phyloP scores from a whole-genome alignment of 164 flowering plant genomes.

The Magnolia officinalis region DNA sequence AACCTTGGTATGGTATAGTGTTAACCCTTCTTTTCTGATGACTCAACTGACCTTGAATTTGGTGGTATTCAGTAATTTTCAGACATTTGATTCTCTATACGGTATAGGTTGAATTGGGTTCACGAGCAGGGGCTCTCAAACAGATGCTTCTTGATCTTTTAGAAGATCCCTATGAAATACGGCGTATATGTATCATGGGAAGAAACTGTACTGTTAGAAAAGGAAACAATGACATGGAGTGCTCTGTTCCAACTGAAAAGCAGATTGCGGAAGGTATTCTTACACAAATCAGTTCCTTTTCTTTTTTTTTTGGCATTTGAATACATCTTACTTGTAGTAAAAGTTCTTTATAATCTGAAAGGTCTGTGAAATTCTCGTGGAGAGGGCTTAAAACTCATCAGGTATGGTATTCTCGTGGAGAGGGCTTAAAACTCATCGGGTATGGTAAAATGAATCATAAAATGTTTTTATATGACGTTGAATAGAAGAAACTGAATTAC shows the following conservation, averaged over 20 bases:
- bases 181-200: slow-evolving; percentile 91
- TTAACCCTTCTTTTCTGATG: not conserved
- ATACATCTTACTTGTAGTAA: not conserved
- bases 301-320: no score
- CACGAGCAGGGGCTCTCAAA: slow-evolving; percentile 87
- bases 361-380: no score
- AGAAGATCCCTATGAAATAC: slow-evolving; percentile 92
- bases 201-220: slow-evolving; percentile 67
- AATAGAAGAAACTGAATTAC: no score
- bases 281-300: not conserved
- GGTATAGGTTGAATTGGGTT: slow-evolving; percentile 84
- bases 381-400: no score
- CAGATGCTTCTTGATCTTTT: slow-evolving; percentile 98
- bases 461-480: no score
- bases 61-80: slow-evolving; percentile 11
- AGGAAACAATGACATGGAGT: slow-evolving; percentile 54
- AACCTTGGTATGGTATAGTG: slow-evolving; percentile 49
- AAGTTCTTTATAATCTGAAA: not conserved
- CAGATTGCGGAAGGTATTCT: slow-evolving; percentile 86
- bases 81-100: not conserved
- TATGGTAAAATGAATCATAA: no score
- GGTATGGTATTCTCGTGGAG: no score
- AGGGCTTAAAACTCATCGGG: no score
- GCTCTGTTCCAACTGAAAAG: slow-evolving; percentile 74
- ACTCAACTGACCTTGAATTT: not conserved